Evolutionary conservation across 1,284 basidiomycete genomes (phyloP).

Genomic region (Ceratorhiza oryzae-sativae): DNA sequence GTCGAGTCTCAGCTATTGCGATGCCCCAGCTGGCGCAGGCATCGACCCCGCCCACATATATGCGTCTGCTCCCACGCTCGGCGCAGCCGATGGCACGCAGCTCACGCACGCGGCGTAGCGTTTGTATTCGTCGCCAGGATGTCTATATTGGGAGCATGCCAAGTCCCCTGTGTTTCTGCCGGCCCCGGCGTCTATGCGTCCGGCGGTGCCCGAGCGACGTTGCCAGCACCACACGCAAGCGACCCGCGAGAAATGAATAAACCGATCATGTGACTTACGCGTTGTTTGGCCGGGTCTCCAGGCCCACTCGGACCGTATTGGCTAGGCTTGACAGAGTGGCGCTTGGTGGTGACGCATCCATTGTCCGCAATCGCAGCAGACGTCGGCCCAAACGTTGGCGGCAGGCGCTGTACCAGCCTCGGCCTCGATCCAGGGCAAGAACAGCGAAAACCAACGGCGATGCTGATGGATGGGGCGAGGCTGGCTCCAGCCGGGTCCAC

Average conservation of each 20-base stretch:
- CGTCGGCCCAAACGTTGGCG: background rate
- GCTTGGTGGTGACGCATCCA: background rate
- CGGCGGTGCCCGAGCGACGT: background rate
- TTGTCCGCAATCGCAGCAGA: background rate
- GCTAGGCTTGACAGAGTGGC: background rate
- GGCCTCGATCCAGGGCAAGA: background rate
- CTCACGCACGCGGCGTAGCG: too few species aligned
- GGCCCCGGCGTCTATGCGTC: background rate
- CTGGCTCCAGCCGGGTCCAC: background rate
- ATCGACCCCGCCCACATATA: too few species aligned
- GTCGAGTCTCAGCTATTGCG: background rate
- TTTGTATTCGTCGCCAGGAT: too few species aligned
- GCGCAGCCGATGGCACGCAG: too few species aligned
- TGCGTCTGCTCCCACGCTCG: too few species aligned
- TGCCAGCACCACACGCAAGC: background rate
- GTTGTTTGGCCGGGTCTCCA: slow-evolving; percentile 10
- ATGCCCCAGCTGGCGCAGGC: too few species aligned
- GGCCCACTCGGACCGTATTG: background rate
- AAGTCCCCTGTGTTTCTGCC: background rate
- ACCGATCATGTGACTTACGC: slow-evolving; percentile 14
- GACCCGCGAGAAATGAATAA: background rate
- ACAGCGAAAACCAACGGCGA: background rate
- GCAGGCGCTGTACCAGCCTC: background rate
- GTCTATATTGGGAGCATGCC: background rate
- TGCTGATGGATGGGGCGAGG: slow-evolving; percentile 33